Evolutionary conservation across 768 basidiomycete genomes (phyloP).

Genomic region (Termitomyces sp.): DNA sequence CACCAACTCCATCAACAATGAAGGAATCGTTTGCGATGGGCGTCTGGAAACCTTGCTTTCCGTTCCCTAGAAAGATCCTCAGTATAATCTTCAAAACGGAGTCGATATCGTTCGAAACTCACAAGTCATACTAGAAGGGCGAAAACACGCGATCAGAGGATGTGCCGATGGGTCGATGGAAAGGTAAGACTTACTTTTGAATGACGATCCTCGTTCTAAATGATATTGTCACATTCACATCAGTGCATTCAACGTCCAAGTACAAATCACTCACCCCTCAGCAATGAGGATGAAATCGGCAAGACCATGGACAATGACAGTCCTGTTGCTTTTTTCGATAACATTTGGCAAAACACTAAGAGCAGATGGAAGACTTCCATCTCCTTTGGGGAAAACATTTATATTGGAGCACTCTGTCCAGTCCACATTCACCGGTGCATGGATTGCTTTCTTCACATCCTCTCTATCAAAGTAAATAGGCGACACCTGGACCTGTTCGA

Average conservation of each 20-base stretch:
- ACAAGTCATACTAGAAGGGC: slow-evolving; percentile 39
- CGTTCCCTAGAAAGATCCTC: slow-evolving; percentile 39
- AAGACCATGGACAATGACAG: slow-evolving; percentile 69
- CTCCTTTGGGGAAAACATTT: slow-evolving; percentile 60
- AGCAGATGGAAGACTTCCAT: slow-evolving; percentile 57
- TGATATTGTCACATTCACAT: neutral
- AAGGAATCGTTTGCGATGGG: slow-evolving; percentile 65
- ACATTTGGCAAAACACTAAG: slow-evolving; percentile 68
- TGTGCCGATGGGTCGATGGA: neutral
- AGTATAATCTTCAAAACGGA: neutral
- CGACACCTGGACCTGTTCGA: slow-evolving; percentile 44
- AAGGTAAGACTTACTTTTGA: slow-evolving; percentile 48
- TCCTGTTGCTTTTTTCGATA: slow-evolving; percentile 69
- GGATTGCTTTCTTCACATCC: slow-evolving; percentile 69
- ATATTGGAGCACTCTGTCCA: slow-evolving; percentile 65
- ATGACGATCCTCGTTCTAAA: slow-evolving; percentile 55
- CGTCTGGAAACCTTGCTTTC: slow-evolving; percentile 69
- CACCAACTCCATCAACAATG: slow-evolving; percentile 66
- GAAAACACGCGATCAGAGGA: neutral
- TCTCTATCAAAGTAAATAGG: slow-evolving; percentile 69
- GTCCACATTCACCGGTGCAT: slow-evolving; percentile 56
- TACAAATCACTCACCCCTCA: slow-evolving; percentile 57
- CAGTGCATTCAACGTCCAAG: too few species aligned
- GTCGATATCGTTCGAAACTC: slow-evolving; percentile 6
- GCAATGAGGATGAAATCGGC: slow-evolving; percentile 73